A percentile compares a stretch with the other conserved stretches of the same genome.
phyloP scores from a whole-genome alignment of 2,329 filamentous ascomycete genomes.

The Calonectria montana region DNA sequence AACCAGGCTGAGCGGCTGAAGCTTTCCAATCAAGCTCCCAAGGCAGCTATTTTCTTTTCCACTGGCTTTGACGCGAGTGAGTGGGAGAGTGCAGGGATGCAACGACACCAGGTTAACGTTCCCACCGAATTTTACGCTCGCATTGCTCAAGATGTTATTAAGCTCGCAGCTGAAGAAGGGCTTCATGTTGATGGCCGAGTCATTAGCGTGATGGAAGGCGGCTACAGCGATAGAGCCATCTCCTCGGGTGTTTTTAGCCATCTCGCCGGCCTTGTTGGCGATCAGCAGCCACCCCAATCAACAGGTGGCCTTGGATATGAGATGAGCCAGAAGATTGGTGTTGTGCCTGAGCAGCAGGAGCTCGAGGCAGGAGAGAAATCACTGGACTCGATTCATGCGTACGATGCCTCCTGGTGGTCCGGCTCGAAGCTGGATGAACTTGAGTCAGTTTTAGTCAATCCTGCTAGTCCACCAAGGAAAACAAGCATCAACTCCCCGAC shows the following conservation, averaged over 20 bases:
- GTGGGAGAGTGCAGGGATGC: constrained; percentile 93
- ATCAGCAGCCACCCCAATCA: constrained; percentile 52
- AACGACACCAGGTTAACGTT: constrained; percentile 94
- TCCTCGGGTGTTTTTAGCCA: constrained; percentile 92
- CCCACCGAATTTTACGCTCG: constrained; percentile 96
- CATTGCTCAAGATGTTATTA: constrained; percentile 87
- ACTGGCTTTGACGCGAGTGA: constrained; percentile 98
- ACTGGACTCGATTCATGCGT: constrained; percentile 53
- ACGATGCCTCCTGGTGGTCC: constrained; percentile 81
- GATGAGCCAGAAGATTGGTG: constrained; percentile 65
- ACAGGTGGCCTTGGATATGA: constrained; percentile 65
- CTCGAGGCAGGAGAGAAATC: constrained; percentile 9
- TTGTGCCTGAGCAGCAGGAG: constrained; percentile 48
- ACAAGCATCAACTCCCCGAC: constrained; percentile 70
- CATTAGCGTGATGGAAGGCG: constrained; percentile 94
- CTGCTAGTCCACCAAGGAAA: constrained; percentile 63
- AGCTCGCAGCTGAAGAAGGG: constrained; percentile 82
- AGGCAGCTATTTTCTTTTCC: constrained; percentile 92
- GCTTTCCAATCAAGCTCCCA: constrained; percentile 71
- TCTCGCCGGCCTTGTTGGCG: constrained; percentile 80
- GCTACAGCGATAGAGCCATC: constrained; percentile 93
- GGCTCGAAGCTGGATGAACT: constrained; percentile 73
- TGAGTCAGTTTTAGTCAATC: constrained; percentile 68
- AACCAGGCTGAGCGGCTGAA: constrained; percentile 76
- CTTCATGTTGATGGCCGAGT: constrained; percentile 84